These are phyloP conservation scores for Lepraria neglecta DNA, from an alignment of 495 filamentous ascomycete genomes.

Conservation along the genomic window DNA sequence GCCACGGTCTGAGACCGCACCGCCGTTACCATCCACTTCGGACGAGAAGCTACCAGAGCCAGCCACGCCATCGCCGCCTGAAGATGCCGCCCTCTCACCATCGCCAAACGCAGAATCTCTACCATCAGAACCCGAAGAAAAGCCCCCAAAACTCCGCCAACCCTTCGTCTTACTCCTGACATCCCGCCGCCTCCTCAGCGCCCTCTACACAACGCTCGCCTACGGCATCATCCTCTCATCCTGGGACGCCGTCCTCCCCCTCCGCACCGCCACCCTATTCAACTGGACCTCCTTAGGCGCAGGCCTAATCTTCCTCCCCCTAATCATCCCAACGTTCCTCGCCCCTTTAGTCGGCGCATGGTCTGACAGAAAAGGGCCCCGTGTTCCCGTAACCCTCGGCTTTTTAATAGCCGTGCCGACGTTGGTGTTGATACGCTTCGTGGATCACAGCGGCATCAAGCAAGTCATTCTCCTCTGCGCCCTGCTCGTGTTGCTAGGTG, in stretches of 20 bases:
- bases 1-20: slow-evolving; percentile 9
- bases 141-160: slow-evolving; percentile 4
- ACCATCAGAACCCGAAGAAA: not conserved
- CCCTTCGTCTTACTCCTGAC: slow-evolving; percentile 45
- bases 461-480: slow-evolving; percentile 66
- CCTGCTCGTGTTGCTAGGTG: slow-evolving; percentile 58
- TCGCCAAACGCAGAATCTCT: not conserved
- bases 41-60: slow-evolving; percentile 8
- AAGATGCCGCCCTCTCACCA: not conserved
- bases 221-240: slow-evolving; percentile 53
- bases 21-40: not conserved
- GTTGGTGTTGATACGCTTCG: slow-evolving; percentile 59
- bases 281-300: slow-evolving; percentile 55
- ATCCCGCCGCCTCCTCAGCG: slow-evolving; percentile 50
- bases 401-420: slow-evolving; percentile 57
- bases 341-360: slow-evolving; percentile 54
- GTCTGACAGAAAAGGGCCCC: slow-evolving; percentile 53
- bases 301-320: slow-evolving; percentile 58
- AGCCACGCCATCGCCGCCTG: not conserved
- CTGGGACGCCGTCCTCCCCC: slow-evolving; percentile 50
- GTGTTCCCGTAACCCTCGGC: slow-evolving; percentile 53
- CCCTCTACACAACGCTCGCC: slow-evolving; percentile 53
- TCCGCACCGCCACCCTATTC: slow-evolving; percentile 50
- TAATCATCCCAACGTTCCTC: slow-evolving; percentile 53
- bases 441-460: slow-evolving; percentile 50